A percentile compares a stretch with the other conserved stretches of the same genome.
These are phyloP conservation scores for Xeromyces bisporus DNA, from an alignment of 495 filamentous ascomycete genomes.

Conservation along the genomic window DNA sequence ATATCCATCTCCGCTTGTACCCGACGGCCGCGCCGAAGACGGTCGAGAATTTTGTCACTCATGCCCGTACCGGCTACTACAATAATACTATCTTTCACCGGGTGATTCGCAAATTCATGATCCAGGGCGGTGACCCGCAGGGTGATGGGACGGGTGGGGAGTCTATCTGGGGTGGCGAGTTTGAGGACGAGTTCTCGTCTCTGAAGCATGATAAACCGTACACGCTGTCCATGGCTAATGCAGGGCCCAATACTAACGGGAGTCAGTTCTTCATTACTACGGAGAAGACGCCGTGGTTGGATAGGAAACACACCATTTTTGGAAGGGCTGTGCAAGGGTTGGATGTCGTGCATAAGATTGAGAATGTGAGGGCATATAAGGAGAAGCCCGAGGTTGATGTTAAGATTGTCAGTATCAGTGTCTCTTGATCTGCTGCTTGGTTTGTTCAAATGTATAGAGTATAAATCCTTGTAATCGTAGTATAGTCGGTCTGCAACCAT, in stretches of 20 bases:
- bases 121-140: slow-evolving; percentile 76
- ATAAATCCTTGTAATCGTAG: no score
- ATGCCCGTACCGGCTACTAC: slow-evolving; percentile 79
- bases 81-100: slow-evolving; percentile 96
- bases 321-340: slow-evolving; percentile 75
- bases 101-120: slow-evolving; percentile 98
- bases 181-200: slow-evolving; percentile 85
- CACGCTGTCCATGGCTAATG: slow-evolving; percentile 94
- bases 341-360: slow-evolving; percentile 94
- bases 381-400: slow-evolving; percentile 95
- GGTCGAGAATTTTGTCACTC: slow-evolving; percentile 97
- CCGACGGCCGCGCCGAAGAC: slow-evolving; percentile 84
- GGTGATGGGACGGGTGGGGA: slow-evolving; percentile 94
- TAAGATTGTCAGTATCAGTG: slow-evolving; percentile 77
- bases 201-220: slow-evolving; percentile 92
- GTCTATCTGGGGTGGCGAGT: slow-evolving; percentile 91
- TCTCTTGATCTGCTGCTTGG: slow-evolving; percentile 11
- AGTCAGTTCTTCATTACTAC: slow-evolving; percentile 98
- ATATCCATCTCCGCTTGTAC: slow-evolving; percentile 88
- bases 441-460: no score
- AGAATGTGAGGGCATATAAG: slow-evolving; percentile 80
- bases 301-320: slow-evolving; percentile 93
- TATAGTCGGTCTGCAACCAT: no score
- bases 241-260: slow-evolving; percentile 61
- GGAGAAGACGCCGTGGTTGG: slow-evolving; percentile 91